phyloP scores from a whole-genome alignment of 1,139 yeast species.

The Kazachstania sp. region DNA sequence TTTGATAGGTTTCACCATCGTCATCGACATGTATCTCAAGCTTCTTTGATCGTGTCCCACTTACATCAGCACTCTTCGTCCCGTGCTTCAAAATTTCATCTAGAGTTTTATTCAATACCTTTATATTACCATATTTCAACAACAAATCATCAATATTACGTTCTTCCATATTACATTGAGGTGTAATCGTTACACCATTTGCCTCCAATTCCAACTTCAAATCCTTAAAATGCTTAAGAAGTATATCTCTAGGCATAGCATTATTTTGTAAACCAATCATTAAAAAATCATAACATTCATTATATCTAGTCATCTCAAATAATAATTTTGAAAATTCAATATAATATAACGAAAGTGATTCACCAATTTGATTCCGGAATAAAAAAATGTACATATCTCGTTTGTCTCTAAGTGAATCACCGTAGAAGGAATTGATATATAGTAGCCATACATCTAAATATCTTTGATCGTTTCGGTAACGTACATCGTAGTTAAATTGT shows the following conservation, averaged over 20 bases:
- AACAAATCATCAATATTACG: slow-evolving; percentile 1
- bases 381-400: slow-evolving; percentile 63
- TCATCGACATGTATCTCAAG: slow-evolving; percentile 2
- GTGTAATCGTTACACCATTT: background rate
- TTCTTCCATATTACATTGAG: slow-evolving; percentile 1
- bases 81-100: background rate
- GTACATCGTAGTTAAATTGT: slow-evolving; percentile 52
- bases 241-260: slow-evolving; percentile 7
- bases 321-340: slow-evolving; percentile 65
- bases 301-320: slow-evolving; percentile 44
- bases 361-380: slow-evolving; percentile 67
- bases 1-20: background rate
- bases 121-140: slow-evolving; percentile 3
- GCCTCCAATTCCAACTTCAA: slow-evolving; percentile 1
- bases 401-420: slow-evolving; percentile 10
- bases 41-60: background rate
- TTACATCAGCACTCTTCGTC: background rate
- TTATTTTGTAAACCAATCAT: slow-evolving; percentile 45
- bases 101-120: slow-evolving; percentile 2
- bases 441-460: slow-evolving; percentile 70
- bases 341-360: slow-evolving; percentile 57
- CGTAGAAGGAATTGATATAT: slow-evolving; percentile 22
- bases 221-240: slow-evolving; percentile 3
- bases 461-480: slow-evolving; percentile 74
- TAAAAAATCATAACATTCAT: slow-evolving; percentile 59